Evolutionary conservation across 805 yeast genomes (phyloP).

Genomic region (Candida andamanensis): DNA sequence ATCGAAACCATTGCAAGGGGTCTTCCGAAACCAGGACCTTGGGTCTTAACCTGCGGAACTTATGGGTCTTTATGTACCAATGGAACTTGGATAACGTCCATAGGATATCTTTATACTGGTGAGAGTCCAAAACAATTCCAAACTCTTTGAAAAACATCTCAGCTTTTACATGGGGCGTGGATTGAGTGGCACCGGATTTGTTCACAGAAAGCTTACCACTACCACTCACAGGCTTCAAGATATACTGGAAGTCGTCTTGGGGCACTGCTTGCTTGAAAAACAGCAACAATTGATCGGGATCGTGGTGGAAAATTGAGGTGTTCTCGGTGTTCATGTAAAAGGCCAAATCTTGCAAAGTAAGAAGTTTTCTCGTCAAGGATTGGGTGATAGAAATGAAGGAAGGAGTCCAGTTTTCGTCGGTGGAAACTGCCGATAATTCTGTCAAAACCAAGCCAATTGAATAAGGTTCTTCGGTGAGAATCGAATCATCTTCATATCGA

Average conservation of each 20-base stretch:
- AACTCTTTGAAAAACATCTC: slow-evolving; percentile 83
- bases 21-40: slow-evolving; percentile 45
- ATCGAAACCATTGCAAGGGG: slow-evolving; percentile 78
- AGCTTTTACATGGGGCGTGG: slow-evolving; percentile 63
- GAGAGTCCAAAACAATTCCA: slow-evolving; percentile 78
- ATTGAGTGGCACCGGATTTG: slow-evolving; percentile 69
- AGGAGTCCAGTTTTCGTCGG: slow-evolving; percentile 81
- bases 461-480: slow-evolving; percentile 70
- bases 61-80: slow-evolving; percentile 70
- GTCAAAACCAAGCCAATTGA: slow-evolving; percentile 77
- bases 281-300: slow-evolving; percentile 44
- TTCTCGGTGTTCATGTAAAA: slow-evolving; percentile 80
- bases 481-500: slow-evolving; percentile 78
- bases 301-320: slow-evolving; percentile 41
- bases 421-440: slow-evolving; percentile 87
- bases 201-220: slow-evolving; percentile 76
- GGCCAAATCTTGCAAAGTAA: slow-evolving; percentile 69
- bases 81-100: slow-evolving; percentile 79
- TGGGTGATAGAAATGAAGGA: slow-evolving; percentile 73
- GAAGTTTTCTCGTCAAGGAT: slow-evolving; percentile 64
- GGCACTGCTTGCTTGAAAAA: slow-evolving; percentile 26
- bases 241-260: slow-evolving; percentile 21
- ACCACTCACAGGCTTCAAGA: slow-evolving; percentile 86
- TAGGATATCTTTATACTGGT: slow-evolving; percentile 77
- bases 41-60: slow-evolving; percentile 71